Base-by-base conservation (phyloP, 345 rosid genomes). In the Eutrema heterophyllum region DNA sequence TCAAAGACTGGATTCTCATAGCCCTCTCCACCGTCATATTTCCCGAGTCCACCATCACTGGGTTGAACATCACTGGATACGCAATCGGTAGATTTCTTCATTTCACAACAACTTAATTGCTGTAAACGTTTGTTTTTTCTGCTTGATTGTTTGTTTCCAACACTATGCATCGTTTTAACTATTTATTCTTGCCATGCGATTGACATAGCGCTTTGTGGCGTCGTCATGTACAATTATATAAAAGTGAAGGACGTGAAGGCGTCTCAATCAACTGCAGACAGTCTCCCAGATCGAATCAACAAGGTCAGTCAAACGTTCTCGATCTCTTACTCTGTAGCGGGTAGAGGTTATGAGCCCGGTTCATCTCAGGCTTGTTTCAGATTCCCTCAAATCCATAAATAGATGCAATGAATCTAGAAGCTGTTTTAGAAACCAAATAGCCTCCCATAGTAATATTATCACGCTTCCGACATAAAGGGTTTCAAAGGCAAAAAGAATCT, bases 1-100 rank as follows among this genome's bases (percentile, higher is more conserved):
- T 95, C 40, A 95, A 92, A 80, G 99, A 92, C 78, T 95, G 99
- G 98, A 95, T 92, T 79, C 81, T 95, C 54, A 91, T 91, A 71
- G 98, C 97, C 62, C 97, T 93, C 73, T 93, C 97, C 15, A 91
- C 96, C 2, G 86, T 94, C 75, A 80, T 94, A 73, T 91, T 91
- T 57, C 97, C 97, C 0, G 98, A 94, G 79, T 91, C 98, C 43
- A 83, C 92, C 30, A 93, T 93, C 76, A 93, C 98, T 4, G 94
- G 97, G 76, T 81, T 95, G 60, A 95, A 95, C 70, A 91, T 92
- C 75, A 90, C 78, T 45, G 97, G 97, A 80, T 95, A 95, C 78
- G 97, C 96, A 29, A 88, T 90, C 15, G 99, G 99, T 95, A 87
- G 45, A 58, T 79, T 70, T 51, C 68, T 72, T 59, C 30, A 40